Evolutionary conservation across 345 rosid species (phyloP).

Genomic region (Capsella bursapastoris): DNA sequence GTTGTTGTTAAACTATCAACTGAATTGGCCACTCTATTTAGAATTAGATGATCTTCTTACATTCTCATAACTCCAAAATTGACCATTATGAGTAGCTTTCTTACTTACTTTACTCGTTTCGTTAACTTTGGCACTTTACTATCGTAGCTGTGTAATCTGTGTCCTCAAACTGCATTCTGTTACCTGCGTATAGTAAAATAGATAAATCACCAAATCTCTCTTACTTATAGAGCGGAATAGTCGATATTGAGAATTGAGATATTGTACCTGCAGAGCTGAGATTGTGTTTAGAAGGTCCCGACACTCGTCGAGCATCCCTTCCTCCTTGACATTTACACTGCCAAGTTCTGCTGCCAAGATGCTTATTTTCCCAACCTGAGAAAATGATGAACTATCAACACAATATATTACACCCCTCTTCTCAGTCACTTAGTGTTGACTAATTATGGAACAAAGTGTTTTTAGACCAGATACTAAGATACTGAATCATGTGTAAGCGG

Average conservation of each 20-base stretch:
- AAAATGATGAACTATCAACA: neutral
- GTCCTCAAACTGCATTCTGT: constrained; percentile 70
- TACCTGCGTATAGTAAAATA: constrained; percentile 51
- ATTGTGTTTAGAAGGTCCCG: constrained; percentile 58
- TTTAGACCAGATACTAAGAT: neutral
- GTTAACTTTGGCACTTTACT: constrained; percentile 44
- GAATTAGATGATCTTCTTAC: constrained; percentile 1
- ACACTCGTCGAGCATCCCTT: constrained; percentile 60
- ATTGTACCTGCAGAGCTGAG: constrained; percentile 67
- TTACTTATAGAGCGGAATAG: neutral
- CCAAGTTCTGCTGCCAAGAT: constrained; percentile 61
- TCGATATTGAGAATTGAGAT: neutral
- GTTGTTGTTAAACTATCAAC: constrained; percentile 7
- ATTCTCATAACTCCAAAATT: constrained; percentile 2
- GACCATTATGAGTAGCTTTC: neutral
- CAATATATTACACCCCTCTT: neutral
- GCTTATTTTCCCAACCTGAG: constrained; percentile 62
- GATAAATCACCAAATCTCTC: neutral
- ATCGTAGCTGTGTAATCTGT: constrained; percentile 57
- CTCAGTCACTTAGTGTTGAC: neutral
- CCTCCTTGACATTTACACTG: constrained; percentile 57
- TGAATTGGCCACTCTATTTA: neutral
- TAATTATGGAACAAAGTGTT: neutral
- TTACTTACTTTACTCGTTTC: constrained; percentile 37
- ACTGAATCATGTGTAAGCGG: neutral